These are phyloP conservation scores for Russula lepida DNA, from an alignment of 768 basidiomycete species.

Conservation along the genomic window DNA sequence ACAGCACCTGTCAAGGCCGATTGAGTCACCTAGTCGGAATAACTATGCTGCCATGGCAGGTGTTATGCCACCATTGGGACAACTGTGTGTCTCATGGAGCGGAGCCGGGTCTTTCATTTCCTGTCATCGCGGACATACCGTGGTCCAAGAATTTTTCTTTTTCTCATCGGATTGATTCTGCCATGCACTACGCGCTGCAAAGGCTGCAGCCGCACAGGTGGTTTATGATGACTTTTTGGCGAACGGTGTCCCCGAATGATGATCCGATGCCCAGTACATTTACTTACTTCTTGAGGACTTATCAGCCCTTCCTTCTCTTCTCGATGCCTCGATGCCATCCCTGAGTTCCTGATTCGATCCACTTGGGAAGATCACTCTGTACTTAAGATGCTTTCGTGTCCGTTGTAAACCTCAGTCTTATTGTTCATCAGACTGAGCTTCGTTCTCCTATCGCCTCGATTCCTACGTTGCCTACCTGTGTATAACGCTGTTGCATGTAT, in stretches of 20 bases:
- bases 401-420: too few species aligned
- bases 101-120: neutral
- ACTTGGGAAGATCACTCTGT: too few species aligned
- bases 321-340: too few species aligned
- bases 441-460: too few species aligned
- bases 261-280: too few species aligned
- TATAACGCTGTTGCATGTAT: too few species aligned
- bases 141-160: neutral
- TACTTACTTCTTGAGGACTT: neutral
- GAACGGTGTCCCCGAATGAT: neutral
- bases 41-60: neutral
- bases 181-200: neutral
- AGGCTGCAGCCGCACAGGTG: neutral
- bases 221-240: neutral
- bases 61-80: neutral
- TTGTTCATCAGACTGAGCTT: too few species aligned
- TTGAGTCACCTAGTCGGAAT: neutral
- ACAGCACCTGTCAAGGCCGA: neutral
- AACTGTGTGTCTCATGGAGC: neutral
- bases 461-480: too few species aligned
- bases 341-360: too few species aligned
- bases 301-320: too few species aligned
- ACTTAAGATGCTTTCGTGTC: too few species aligned
- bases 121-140: neutral
- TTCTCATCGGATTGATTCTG: too few species aligned